These are phyloP conservation scores for Pseudogymnoascus sp. DNA, from an alignment of 2,329 filamentous ascomycete species.

Conservation along the genomic window DNA sequence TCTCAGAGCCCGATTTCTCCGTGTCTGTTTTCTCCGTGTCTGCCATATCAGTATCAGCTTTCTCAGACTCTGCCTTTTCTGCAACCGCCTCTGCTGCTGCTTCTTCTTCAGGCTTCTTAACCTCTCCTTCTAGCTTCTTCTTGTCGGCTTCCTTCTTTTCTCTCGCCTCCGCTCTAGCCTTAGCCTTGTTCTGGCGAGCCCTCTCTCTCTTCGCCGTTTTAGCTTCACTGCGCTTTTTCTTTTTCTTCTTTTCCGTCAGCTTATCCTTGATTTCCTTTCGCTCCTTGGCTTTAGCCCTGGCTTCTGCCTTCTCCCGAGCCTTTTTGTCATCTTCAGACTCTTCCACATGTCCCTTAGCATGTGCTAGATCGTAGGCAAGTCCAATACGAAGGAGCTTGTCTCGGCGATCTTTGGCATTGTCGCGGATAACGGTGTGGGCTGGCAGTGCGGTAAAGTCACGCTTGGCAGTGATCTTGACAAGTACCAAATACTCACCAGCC, in stretches of 20 bases:
- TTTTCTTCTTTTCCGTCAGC: conserved; percentile 45
- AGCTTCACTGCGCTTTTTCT: conserved; percentile 35
- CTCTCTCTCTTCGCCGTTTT: conserved; percentile 36
- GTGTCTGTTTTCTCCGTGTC: conserved; percentile 25
- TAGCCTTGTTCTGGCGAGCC: conserved; percentile 31
- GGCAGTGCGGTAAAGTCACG: conserved; percentile 34
- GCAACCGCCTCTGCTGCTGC: conserved; percentile 12
- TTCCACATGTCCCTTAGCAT: conserved; percentile 50
- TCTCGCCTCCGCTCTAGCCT: conserved; percentile 33
- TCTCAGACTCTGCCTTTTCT: conserved; percentile 26
- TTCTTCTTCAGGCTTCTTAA: conserved; percentile 18
- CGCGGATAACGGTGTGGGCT: conserved; percentile 51
- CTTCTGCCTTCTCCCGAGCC: conserved; percentile 21
- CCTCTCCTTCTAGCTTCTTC: conserved; percentile 15
- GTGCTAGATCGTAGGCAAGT: conserved; percentile 52
- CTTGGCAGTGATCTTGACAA: conserved; percentile 47
- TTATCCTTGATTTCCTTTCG: conserved; percentile 39
- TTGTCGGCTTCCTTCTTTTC: conserved; percentile 30
- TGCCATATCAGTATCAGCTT: conserved; percentile 18
- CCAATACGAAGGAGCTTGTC: conserved; percentile 54
- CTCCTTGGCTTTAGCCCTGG: conserved; percentile 34
- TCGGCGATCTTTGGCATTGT: conserved; percentile 32
- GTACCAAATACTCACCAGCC: conserved; percentile 50
- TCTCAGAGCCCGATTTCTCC: conserved; percentile 23
- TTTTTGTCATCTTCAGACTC: conserved; percentile 39